phyloP scores from a whole-genome alignment of 2,329 filamentous ascomycete species.

The Metarhizium sp. region DNA sequence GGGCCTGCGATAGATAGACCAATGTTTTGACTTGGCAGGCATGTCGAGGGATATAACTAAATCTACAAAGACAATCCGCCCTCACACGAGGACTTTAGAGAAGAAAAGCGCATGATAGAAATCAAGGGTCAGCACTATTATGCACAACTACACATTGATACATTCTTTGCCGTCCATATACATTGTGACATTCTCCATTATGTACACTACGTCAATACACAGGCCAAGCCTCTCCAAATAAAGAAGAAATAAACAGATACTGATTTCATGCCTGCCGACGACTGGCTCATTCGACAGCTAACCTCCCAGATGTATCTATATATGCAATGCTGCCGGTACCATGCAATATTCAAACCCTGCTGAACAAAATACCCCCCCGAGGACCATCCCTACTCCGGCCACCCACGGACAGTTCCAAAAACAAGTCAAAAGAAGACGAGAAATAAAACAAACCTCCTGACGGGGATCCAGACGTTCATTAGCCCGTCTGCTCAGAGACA shows the following conservation, averaged over 20 bases:
- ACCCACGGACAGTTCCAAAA: neutral
- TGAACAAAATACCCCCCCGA: neutral
- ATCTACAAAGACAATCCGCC: too few relatives aligned
- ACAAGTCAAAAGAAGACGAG: neutral
- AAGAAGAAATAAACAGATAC: too few relatives aligned
- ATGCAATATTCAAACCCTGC: constrained; percentile 1
- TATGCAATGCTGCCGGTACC: constrained; percentile 4
- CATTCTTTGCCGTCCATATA: neutral
- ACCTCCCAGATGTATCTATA: constrained; percentile 1
- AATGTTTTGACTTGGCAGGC: too few relatives aligned
- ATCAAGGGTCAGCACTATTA: too few relatives aligned
- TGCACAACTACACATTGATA: neutral
- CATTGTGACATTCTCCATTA: neutral
- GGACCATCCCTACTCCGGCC: neutral
- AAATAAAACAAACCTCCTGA: neutral
- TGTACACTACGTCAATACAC: neutral
- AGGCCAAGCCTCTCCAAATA: neutral
- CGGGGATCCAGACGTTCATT: neutral
- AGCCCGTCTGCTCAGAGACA: neutral
- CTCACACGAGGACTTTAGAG: too few relatives aligned
- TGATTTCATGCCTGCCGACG: neutral
- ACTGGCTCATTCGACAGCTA: constrained; percentile 1
- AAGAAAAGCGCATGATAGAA: too few relatives aligned
- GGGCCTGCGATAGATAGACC: too few relatives aligned
- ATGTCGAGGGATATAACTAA: too few relatives aligned